Evolutionary conservation across 768 basidiomycete genomes (phyloP), one percentile per base, ranked within the genome.

Genomic region (Podaxis sp.): DNA sequence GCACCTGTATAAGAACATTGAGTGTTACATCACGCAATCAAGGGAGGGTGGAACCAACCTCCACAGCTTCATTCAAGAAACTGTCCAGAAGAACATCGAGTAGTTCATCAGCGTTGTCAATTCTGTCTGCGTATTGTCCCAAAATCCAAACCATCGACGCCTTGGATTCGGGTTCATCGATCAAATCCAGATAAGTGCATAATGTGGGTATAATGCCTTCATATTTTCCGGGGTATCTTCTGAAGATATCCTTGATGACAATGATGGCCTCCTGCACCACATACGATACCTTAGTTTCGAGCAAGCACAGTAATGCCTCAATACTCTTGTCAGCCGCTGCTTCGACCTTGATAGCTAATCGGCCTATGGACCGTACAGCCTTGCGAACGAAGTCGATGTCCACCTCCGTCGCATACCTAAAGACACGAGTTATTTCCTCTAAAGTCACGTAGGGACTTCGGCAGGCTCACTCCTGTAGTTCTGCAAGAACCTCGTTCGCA

Each of bases 331-430:
- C 94, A 33, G 96, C 88, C 11, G 95, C 92, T 12, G 84, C 78
- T 68, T 93, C 85, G 59, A 99, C 93, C 76, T 99, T 99, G 84
- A 99, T 99, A 15, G 97, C 96, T n/a, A 98, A 78, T 22, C 96
- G 89, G 7, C 97, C 97, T 65, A 99, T 96, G 2, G 96, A 97
- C 33, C 97, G 87, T 28, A 99, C 97, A 8, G 96, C 92, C 76
- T 98, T 99, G 50, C 97, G 88, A 36, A 98, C 96, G 71, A 99
- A 99, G 76, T 99, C 97, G 66, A 99, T 82, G 71, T 99, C 97
- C 15, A 99, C 96, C 74, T 99, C 97, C 0, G 96, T 93, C 2
- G 97, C 97, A 76, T 99, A 99, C 70, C 95, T 96, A 64, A 11
- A 2, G 46, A 46, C 6, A 50, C 55, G 40, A 17, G 12, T 26